phyloP scores from a whole-genome alignment of 331 rosid species.

The Rhamnella rubrinervis region DNA sequence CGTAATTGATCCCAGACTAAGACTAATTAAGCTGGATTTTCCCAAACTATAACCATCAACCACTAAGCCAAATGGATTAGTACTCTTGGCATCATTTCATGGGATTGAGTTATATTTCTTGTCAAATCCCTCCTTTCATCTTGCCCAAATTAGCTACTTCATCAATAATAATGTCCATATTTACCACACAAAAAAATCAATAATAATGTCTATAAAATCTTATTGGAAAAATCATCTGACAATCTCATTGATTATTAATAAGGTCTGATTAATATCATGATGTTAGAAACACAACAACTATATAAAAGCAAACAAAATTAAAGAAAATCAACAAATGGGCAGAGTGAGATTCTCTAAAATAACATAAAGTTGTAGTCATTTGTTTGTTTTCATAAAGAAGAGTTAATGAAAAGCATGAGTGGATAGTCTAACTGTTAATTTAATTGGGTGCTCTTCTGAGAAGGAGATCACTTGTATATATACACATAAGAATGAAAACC shows the following conservation, averaged over 20 bases:
- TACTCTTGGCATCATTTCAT: background rate
- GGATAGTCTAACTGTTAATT: constrained; percentile 17
- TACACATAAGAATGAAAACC: background rate
- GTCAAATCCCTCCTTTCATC: background rate
- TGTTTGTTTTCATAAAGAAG: constrained; percentile 35
- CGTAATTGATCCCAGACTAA: constrained; percentile 27
- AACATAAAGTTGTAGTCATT: constrained; percentile 29
- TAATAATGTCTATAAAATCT: constrained; percentile 29
- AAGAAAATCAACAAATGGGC: background rate
- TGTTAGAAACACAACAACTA: too few relatives aligned
- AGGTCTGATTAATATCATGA: too few relatives aligned
- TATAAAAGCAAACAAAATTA: background rate
- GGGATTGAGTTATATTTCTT: constrained; percentile 3
- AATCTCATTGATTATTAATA: too few relatives aligned
- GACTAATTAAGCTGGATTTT: constrained; percentile 16
- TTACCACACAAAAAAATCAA: too few relatives aligned
- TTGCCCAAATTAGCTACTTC: constrained; percentile 19
- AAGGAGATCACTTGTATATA: constrained; percentile 25
- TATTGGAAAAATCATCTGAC: background rate
- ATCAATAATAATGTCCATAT: constrained; percentile 24
- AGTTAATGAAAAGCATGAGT: constrained; percentile 38
- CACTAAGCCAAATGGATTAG: background rate
- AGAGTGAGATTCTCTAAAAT: constrained; percentile 36
- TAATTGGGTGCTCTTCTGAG: constrained; percentile 29
- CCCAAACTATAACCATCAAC: constrained; percentile 7